Base-by-base conservation (phyloP, 2,329 filamentous ascomycete species). In the Claviceps africana region DNA sequence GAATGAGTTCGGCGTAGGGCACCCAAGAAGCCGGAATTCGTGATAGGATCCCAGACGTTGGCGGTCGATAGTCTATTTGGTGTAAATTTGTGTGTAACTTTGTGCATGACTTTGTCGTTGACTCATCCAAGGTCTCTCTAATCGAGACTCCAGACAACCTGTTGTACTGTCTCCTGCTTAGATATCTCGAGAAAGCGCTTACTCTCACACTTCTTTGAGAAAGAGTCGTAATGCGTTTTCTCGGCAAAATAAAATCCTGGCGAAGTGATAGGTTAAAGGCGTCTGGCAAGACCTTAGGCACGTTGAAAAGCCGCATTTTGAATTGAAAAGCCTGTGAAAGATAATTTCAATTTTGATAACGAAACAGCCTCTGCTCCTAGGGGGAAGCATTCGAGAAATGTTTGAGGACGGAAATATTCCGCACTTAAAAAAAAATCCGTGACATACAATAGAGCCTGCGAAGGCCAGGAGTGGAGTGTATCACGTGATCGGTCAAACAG, bases 1-100 rank as follows among this genome's bases (percentile, higher is more conserved):
- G 84, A 61, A 86, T 78, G 15, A 95, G 78, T 64, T 94, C 88
- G 47, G 82, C 88, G 62, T 93, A 94, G 1, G 88, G 88, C 3
- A 93, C 74, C 74, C 82, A 82, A 52, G 83, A 78, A 21, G 69
- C 56, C 2, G 88, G 88, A 2, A 94, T 72, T 50, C 73, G 67
- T 2, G 87, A 84, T 31, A 94, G 69, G 5, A 93, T 62, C 15
- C 88, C 87, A 0, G 78, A 79, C 17, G 72, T 82, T 2, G 88
- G 86, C n/a, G 82, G 76, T n/a, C 68, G 65, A 64, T 91, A 91
- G n/a, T 65, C 60, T 19, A 60, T 42, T 42, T 49, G 51, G 43
- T 51, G 30, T 4, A 28, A 42, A 40, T 31, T 15, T 28, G 47
- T 49, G 40, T 52, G 19, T 50, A 28, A 42, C 39, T 31, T 15